A percentile compares a stretch with the other conserved stretches of the same genome.
phyloP scores from a whole-genome alignment of 352 stramenopile genomes.

The Globisporangium canariense region DNA sequence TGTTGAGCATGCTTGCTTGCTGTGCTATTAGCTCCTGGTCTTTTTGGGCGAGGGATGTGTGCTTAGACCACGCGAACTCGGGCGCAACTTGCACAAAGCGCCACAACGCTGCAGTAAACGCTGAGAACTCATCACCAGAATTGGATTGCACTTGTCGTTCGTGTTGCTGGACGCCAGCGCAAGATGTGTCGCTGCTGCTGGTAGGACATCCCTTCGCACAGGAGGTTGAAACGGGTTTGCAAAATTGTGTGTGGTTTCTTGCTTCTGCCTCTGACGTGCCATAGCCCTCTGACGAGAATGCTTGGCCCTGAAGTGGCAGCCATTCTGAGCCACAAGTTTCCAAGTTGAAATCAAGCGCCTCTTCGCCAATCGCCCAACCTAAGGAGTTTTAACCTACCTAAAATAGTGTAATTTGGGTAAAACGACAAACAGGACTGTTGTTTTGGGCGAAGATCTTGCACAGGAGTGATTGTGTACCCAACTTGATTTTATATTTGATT shows the following conservation, averaged over 20 bases:
- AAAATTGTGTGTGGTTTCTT: no score
- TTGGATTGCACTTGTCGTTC: no score
- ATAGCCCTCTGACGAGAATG: not conserved
- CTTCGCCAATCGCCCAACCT: not conserved
- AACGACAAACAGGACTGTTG: not conserved
- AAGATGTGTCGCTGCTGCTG: no score
- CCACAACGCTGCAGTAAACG: no score
- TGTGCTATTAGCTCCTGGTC: not conserved
- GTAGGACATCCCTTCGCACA: no score
- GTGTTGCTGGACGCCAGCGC: no score
- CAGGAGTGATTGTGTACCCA: constrained; percentile 9
- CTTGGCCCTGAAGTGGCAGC: not conserved
- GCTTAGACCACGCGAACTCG: no score
- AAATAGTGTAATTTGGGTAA: not conserved
- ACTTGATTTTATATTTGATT: not conserved
- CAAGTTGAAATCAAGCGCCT: not conserved
- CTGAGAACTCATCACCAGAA: no score
- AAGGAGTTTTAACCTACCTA: not conserved
- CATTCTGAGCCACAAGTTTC: not conserved
- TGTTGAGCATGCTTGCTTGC: not conserved
- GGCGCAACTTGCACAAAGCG: no score
- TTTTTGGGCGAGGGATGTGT: not conserved
- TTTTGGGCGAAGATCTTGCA: not conserved
- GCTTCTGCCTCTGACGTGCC: no score
- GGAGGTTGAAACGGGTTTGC: no score